Percentiles rank a stretch among this genome's conserved stretches.
These are phyloP conservation scores for Fusarium domesticum DNA, from an alignment of 2,329 filamentous ascomycete genomes.

Conservation along the genomic window DNA sequence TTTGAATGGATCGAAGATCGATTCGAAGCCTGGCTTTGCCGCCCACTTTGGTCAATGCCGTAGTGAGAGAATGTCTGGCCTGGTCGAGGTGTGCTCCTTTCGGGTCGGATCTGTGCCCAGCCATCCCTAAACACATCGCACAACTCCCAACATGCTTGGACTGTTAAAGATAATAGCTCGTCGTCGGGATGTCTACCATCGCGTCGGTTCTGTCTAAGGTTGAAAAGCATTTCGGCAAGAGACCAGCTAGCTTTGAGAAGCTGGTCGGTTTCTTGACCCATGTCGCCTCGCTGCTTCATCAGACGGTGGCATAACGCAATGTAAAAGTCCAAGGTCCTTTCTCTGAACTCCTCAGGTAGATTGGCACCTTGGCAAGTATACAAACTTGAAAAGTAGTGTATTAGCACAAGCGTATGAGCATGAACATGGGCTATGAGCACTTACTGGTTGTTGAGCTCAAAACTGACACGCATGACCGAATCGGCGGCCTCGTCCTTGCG, in stretches of 20 bases:
- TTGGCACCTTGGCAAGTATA: constrained; percentile 84
- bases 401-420: constrained; percentile 25
- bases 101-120: constrained; percentile 84
- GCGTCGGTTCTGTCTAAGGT: constrained; percentile 74
- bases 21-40: constrained; percentile 50
- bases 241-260: constrained; percentile 85
- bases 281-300: constrained; percentile 86
- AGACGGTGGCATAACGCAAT: constrained; percentile 88
- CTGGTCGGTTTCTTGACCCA: constrained; percentile 79
- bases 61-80: constrained; percentile 71
- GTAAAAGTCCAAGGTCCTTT: constrained; percentile 90
- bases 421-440: constrained; percentile 23
- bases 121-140: constrained; percentile 91
- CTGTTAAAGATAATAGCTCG: constrained; percentile 79
- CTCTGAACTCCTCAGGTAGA: constrained; percentile 80
- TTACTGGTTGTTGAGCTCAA: constrained; percentile 89
- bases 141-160: constrained; percentile 92
- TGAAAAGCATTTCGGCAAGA: constrained; percentile 90
- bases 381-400: constrained; percentile 45
- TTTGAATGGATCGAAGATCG: constrained; percentile 52
- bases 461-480: constrained; percentile 85
- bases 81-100: constrained; percentile 79
- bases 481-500: constrained; percentile 76
- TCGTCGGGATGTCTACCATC: constrained; percentile 73
- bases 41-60: constrained; percentile 47